Base-by-base conservation (phyloP, 2,329 filamentous ascomycete species). In the Monosporascus sp. region DNA sequence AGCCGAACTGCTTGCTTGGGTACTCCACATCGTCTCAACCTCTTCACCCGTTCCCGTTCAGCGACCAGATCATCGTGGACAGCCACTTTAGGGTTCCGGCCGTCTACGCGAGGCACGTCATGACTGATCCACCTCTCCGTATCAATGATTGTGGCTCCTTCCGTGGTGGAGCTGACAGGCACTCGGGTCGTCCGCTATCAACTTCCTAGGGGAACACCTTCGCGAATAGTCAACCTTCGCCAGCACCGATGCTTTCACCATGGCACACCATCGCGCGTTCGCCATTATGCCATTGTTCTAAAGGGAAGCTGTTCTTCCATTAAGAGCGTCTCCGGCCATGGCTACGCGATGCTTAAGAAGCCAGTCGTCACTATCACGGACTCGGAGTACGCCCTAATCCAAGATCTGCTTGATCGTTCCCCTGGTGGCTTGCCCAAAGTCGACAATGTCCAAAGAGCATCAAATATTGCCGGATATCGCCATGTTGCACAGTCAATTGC, bases 151-250 rank as follows among this genome's bases (percentile, higher is more conserved):
- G 48, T 59, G 43, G 50, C 54, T 48, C 47, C 53, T 43, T 51
- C 53, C 45, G 53, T 54, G 38, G 58, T 58, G 17, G 58, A 65
- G 55, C 58, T 58, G 54, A 52, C 60, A 49, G 60, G 63, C 50
- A 52, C 58, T 55, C 62, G 60, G 41, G 40, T 58, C 37, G 52
- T 67, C n/a, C 56, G 59, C 49, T 58, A 53, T 47, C 54, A 35
- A 7, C 51, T 62, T 6, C 60, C 64, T 6, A 62, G 53, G 52
- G 61, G 67, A 52, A 65, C 60, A 1, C 51, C 60, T 24, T 65
- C 65, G 40, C 60, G 63, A 35, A 55, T 67, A 40, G 31, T 65
- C 45, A 58, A 55, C 46, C 45, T 57, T 43, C 63, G 63, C 43
- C 56, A 65, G 41, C 53, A 57, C 53, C 60, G 60, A 57, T 59